A percentile compares a stretch with the other conserved stretches of the same genome.
These are phyloP conservation scores for Pyropia haitanensis DNA, from an alignment of 23 red algal genomes.

Conservation along the genomic window DNA sequence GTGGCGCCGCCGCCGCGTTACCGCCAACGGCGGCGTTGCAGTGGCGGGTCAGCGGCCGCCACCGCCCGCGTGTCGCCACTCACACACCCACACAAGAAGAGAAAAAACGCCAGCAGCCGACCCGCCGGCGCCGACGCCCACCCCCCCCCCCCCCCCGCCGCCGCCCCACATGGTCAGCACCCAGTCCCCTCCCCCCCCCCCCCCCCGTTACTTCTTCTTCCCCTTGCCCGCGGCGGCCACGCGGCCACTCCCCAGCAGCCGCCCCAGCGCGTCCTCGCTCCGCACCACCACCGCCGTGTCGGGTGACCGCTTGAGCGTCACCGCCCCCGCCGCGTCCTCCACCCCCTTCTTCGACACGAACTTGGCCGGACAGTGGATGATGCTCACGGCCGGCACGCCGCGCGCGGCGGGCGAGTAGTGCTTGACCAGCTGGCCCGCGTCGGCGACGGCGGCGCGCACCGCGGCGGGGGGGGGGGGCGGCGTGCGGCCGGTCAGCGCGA, in stretches of 20 bases:
- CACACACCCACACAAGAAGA: no score
- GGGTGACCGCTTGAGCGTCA: slow-evolving; percentile 21
- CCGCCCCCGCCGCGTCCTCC: slow-evolving; percentile 13
- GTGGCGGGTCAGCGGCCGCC: no score
- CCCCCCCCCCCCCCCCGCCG: no score
- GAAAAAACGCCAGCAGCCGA: no score
- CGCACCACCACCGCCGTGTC: slow-evolving; percentile 3
- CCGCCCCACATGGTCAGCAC: no score
- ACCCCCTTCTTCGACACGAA: slow-evolving; percentile 49
- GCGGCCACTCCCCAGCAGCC: not conserved
- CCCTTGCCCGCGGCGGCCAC: no score
- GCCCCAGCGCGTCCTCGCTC: slow-evolving; percentile 7
- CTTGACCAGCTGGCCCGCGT: slow-evolving; percentile 60
- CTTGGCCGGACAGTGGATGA: slow-evolving; percentile 69
- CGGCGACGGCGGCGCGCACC: slow-evolving; percentile 37
- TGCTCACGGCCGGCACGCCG: slow-evolving; percentile 2
- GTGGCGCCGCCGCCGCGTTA: no score
- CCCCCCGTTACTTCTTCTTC: no score
- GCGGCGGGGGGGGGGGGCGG: slow-evolving; percentile 1
- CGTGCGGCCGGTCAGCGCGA: slow-evolving; percentile 17
- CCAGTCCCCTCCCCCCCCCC: no score
- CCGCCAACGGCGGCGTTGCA: no score
- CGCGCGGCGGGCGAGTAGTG: slow-evolving; percentile 46
- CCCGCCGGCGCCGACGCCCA: no score
- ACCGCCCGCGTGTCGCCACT: no score